Percentiles rank a stretch among this genome's conserved stretches.
phyloP scores from a whole-genome alignment of 495 filamentous ascomycete species.

The Polyplosphaeria fusca region DNA sequence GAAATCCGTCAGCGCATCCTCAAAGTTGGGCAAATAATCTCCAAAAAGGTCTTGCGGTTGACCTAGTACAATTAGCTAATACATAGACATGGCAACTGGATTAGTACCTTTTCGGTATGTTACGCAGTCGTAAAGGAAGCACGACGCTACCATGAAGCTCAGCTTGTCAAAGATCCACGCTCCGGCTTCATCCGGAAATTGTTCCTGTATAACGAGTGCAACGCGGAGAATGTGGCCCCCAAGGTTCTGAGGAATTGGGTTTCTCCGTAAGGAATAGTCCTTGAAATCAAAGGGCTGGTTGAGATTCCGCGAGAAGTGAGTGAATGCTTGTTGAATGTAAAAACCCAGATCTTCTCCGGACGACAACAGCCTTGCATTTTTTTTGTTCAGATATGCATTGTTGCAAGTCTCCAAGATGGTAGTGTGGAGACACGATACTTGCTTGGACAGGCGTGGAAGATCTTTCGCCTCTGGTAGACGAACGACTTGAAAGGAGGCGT shows the following conservation, averaged over 20 bases:
- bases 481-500: constrained; percentile 12
- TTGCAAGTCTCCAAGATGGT: constrained; percentile 3
- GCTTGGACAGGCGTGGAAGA: constrained; percentile 10
- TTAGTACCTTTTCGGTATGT: constrained; percentile 18
- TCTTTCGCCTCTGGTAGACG: constrained; percentile 13
- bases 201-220: constrained; percentile 1
- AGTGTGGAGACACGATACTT: constrained; percentile 16
- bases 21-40: constrained; percentile 14
- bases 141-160: constrained; percentile 8
- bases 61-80: no score
- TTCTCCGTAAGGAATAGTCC: constrained; percentile 8
- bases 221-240: constrained; percentile 11
- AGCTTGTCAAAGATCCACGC: constrained; percentile 6
- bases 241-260: constrained; percentile 12
- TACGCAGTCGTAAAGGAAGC: constrained; percentile 19
- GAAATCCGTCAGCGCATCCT: constrained; percentile 17
- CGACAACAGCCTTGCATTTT: constrained; percentile 7
- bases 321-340: constrained; percentile 22
- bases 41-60: not conserved
- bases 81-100: no score
- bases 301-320: constrained; percentile 19
- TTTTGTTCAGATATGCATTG: not conserved
- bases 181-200: constrained; percentile 7
- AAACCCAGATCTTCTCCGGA: constrained; percentile 14
- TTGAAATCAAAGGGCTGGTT: constrained; percentile 26